These are phyloP conservation scores for Ammopiptanthus mongolicus DNA, from an alignment of 306 rosid genomes.

Conservation along the genomic window DNA sequence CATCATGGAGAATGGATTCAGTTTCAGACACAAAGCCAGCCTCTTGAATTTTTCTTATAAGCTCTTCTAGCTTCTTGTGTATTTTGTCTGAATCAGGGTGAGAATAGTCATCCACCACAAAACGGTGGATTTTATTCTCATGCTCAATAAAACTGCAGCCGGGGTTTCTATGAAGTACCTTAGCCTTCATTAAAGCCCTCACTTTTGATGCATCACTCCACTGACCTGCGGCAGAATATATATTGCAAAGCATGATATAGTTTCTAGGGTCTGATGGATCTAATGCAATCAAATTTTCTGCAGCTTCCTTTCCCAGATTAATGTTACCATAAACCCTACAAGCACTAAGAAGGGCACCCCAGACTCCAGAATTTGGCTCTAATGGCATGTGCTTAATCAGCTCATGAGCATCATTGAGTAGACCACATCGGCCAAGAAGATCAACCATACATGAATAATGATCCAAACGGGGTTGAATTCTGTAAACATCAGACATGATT, in stretches of 20 bases:
- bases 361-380: conserved; percentile 69
- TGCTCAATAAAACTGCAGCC: conserved; percentile 69
- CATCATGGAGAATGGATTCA: conserved; percentile 58
- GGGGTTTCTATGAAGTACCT: conserved; percentile 38
- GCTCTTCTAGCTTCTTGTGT: conserved; percentile 51
- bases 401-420: conserved; percentile 50
- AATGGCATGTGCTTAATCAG: conserved; percentile 57
- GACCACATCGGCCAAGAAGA: conserved; percentile 73
- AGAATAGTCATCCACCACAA: conserved; percentile 56
- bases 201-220: conserved; percentile 69
- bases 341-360: conserved; percentile 85
- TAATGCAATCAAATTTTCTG: conserved; percentile 48
- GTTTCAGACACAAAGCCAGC: conserved; percentile 62
- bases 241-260: conserved; percentile 67
- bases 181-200: conserved; percentile 62
- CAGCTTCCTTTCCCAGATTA: conserved; percentile 65
- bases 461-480: conserved; percentile 54
- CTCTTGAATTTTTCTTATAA: conserved; percentile 41
- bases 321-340: conserved; percentile 57
- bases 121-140: conserved; percentile 47
- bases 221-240: conserved; percentile 57
- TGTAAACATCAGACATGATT: conserved; percentile 48
- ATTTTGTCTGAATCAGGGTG: conserved; percentile 61
- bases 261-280: conserved; percentile 62
- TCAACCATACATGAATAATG: conserved; percentile 90